Base-by-base conservation (phyloP, 805 yeast species). In the Metschnikowia shivogae region DNA sequence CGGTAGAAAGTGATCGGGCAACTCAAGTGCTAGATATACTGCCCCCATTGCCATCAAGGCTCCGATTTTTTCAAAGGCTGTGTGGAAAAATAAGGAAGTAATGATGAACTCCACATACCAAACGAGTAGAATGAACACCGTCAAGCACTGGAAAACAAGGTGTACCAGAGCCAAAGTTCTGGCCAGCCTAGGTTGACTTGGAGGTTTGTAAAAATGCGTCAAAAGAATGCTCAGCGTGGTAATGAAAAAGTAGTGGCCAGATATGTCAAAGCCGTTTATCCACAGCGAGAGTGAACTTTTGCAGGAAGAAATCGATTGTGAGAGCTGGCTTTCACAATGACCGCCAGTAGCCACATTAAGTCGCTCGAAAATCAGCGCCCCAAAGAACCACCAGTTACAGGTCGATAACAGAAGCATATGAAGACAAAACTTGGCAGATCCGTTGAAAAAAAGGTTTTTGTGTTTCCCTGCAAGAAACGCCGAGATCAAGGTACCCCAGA, bases 321-420 rank as follows among this genome's bases (percentile, higher is more conserved):
- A 9, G 42, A 12, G 11, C 3, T 11, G 24, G 2, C 14, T 5
- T 3, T 29, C 47, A 30, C 57, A 53, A 10, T 45, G 46, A 3
- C 57, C 57, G 2, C 58, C 58, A 2, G 50, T 46, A 9, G 47
- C 50, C 27, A 43, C 36, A 29, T 53, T 54, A 32, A 59, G 39
- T 17, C 71, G 49, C 31, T 65, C 70, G 36, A 64, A 61, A 4
- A 68, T 39, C 49, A 58, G 62, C 1, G 62, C 59, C 2, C 73
- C 73, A 41, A 67, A 64, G 39, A 56, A 64, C 73, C 73, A 68
- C 19, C 49, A 50, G 30, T 54, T 50, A 30, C 53, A 30, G 9
- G 44, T 34, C 9, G 51, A 20, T 31, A 48, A 50, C 22, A 48
- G 36, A 14, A 36, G 5, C 17, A 58, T 36, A 32, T 49, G 44